Base-by-base conservation (phyloP, 2,329 filamentous ascomycete species). In the Alternaria gaisen region DNA sequence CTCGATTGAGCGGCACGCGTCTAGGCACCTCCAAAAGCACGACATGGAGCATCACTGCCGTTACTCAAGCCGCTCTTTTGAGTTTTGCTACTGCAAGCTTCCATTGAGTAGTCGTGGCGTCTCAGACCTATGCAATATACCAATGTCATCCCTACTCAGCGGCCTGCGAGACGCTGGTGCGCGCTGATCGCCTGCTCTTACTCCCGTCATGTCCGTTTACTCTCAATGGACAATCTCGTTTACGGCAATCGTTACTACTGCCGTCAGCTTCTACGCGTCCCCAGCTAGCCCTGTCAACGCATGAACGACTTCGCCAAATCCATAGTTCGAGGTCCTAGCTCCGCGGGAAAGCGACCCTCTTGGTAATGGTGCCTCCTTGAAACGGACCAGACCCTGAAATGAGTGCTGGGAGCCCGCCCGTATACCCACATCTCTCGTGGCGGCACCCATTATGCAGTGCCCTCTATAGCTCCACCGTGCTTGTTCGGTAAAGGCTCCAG, bases 391-490 rank as follows among this genome's bases (percentile, higher is more conserved):
- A 59, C 54, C 63, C 59, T 63, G 61, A 52, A 47, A 60, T 26
- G 42, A 60, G 63, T 58, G 56, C 54, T 57, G 60, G 63, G 57
- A 52, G 63, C 50, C 57, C 53, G 46, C 53, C 57, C 54, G 53
- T 40, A 50, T 67, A 63, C 62, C 68, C 68, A 69, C 67, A 64
- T 60, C 64, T 63, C 57, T 56, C 65, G 64, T 70, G 69, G 69
- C 68, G 48, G 48, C 57, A 46, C 48, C 22, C 57, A 57, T 56
- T 48, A 61, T 60, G 57, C 40, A 20, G 50, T 58, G 60, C 58
- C 40, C 53, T 60, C 46, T 61, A 61, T 61, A 60, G 68, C 58
- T 62, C 64, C 63, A 61, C 58, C 40, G 36, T 53, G 51, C 51
- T 50, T 53, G 20, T 61, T 22, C 34, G 58, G 22, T 40, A 55